Conservation (phyloP, 805 yeast genomes). For the Lachancea fermentati region DNA sequence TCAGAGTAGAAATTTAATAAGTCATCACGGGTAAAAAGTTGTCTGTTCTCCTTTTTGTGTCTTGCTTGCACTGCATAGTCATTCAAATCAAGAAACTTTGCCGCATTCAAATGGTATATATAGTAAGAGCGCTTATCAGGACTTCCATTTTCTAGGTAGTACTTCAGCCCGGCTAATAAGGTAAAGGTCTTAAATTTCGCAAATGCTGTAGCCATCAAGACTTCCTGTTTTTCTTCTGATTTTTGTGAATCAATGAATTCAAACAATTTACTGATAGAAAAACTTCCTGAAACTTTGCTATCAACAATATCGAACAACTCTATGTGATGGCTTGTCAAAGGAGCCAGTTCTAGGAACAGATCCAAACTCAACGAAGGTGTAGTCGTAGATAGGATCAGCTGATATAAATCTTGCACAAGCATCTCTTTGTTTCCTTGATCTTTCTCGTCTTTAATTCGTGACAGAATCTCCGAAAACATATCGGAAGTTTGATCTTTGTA, state of each 20-base stretch:
- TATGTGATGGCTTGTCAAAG: constrained; percentile 12
- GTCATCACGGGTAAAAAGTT: constrained; percentile 25
- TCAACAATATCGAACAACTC: constrained; percentile 21
- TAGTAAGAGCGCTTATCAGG: constrained; percentile 21
- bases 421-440: constrained; percentile 23
- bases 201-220: constrained; percentile 23
- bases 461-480: constrained; percentile 62
- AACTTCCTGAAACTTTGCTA: constrained; percentile 17
- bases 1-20: constrained; percentile 31
- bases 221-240: constrained; percentile 11
- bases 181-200: constrained; percentile 25
- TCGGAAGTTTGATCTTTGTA: constrained; percentile 85
- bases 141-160: constrained; percentile 19
- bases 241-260: constrained; percentile 12
- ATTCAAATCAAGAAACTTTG: constrained; percentile 21
- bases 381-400: constrained; percentile 17
- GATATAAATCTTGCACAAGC: constrained; percentile 19
- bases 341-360: constrained; percentile 23
- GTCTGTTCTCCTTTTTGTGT: constrained; percentile 14
- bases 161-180: constrained; percentile 29
- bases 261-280: constrained; percentile 20
- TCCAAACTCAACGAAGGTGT: constrained; percentile 24
- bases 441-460: constrained; percentile 33
- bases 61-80: constrained; percentile 26
- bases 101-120: constrained; percentile 27